Base-by-base conservation (phyloP, 306 rosid genomes). In the Leucaena leucocephala region DNA sequence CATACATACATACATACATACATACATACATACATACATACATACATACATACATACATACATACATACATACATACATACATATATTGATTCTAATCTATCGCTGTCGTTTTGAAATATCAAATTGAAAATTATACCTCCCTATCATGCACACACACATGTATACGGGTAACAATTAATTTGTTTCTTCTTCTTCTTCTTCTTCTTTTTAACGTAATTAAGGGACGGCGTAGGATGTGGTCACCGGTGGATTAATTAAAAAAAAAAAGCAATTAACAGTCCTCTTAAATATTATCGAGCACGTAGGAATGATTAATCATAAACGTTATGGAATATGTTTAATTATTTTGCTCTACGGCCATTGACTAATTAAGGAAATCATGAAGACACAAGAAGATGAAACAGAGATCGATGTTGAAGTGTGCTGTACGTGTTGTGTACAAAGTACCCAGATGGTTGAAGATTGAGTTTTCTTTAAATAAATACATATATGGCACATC, bases 261-360 rank as follows among this genome's bases (percentile, higher is more conserved):
- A n/a, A n/a, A 1, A 27, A 27, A 27, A 27, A 27, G 1, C 27
- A 27, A 27, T 27, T 27, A 27, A 27, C 27, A 27, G 27, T 27
- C 27, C 27, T 27, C 27, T 27, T 27, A 27, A 27, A 27, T 27
- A 27, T 27, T 27, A 27, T 27, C 27, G 27, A 0, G 27, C 27
- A 27, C 27, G 27, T 27, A 27, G 27, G 27, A 64, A 16, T 54
- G 85, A 64, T 72, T n/a, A n/a, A n/a, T n/a, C n/a, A n/a, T 35
- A 63, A 62, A 2, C 21, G 35, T 63, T 16, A 63, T 22, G 68
- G 4, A 11, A 6, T 64, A 19, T 64, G 10, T 64, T 15, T 27
- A 27, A 27, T 27, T 13, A 36, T 35, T 36, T 35, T 16, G 46
- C 21, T 35, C n/a, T 65, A 14, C 27, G 2, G 38, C 38, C 15